Base-by-base conservation (phyloP, 1,284 basidiomycete genomes). In the Apiotrichum porosum region DNA sequence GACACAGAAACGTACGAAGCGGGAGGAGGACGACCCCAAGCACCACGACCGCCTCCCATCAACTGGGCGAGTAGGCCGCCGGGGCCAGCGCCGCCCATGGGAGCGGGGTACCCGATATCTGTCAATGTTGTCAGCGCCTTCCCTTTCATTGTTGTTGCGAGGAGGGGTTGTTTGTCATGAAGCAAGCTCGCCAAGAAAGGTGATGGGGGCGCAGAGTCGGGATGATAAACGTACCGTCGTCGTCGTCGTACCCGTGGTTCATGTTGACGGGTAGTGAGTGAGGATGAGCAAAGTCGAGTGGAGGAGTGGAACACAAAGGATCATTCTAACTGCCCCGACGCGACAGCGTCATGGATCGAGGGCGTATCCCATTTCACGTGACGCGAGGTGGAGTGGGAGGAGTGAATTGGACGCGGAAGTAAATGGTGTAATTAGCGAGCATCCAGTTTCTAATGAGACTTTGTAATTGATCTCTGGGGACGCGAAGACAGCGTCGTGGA, bases 201-300 rank as follows among this genome's bases (percentile, higher is more conserved):
- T 2, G 21, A 26, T 30, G 5, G 12, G n/a, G 15, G n/a, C 30
- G 13, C 22, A 6, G 12, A 28, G 13, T 8, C 13, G 21, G 10
- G 35, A 36, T 13, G 28, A 21, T 15, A 39, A 15, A 50, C 58
- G 28, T 31, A 68, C 62, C 66, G 39, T 66, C 67, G 34, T 68
- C 63, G 43, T 67, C 66, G 54, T 69, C 67, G 55, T 66, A 68
- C 9, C 70, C 70, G 68, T 71, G 68, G 43, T 72, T 71, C 70
- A 72, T 72, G 24, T 21, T 62, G 52, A 31, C 5, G 9, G 18
- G 23, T 22, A 26, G 24, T 14, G 44, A 17, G 9, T 31, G 26
- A 19, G 12, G 26, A 39, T 10, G 17, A 39, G 26, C 3, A 26
- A 6, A 38, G 8, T 6, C 6, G 26, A 28, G 6, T 6, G 26